Conservation (phyloP, 257 asterid species). For the Dorcoceras hygrometricum region DNA sequence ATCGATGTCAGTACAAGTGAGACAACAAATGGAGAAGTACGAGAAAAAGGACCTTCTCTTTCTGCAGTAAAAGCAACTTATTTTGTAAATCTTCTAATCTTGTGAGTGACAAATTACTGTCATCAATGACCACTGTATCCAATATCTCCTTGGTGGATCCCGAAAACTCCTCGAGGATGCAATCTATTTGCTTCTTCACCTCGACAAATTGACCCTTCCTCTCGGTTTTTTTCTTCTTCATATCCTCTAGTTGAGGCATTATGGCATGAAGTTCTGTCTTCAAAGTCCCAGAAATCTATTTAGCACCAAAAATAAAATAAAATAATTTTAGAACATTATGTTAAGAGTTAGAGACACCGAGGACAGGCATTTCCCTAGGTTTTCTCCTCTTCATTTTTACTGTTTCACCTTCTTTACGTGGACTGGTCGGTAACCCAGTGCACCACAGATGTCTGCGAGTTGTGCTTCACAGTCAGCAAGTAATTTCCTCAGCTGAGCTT, state of each 20-base stretch:
- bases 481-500: conserved; percentile 75
- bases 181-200: conserved; percentile 58
- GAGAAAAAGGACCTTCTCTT: conserved; percentile 50
- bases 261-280: conserved; percentile 60
- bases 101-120: conserved; percentile 62
- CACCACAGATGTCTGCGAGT: conserved; percentile 57
- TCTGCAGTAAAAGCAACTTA: conserved; percentile 55
- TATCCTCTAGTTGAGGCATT: conserved; percentile 62
- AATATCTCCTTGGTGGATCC: conserved; percentile 29
- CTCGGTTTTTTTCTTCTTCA: conserved; percentile 57
- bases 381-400: background rate
- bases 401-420: conserved; percentile 50
- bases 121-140: conserved; percentile 36
- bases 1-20: conserved; percentile 15
- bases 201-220: conserved; percentile 59
- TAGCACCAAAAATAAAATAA: conserved; percentile 21
- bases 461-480: conserved; percentile 78
- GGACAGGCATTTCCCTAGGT: background rate
- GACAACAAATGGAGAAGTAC: background rate
- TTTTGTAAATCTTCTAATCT: conserved; percentile 56
- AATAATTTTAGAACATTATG: background rate
- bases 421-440: conserved; percentile 62
- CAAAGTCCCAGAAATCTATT: conserved; percentile 60
- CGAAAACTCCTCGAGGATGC: conserved; percentile 54
- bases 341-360: conserved; percentile 5